Base-by-base conservation (phyloP, 2,329 filamentous ascomycete species). In the Teratosphaeria viscida region DNA sequence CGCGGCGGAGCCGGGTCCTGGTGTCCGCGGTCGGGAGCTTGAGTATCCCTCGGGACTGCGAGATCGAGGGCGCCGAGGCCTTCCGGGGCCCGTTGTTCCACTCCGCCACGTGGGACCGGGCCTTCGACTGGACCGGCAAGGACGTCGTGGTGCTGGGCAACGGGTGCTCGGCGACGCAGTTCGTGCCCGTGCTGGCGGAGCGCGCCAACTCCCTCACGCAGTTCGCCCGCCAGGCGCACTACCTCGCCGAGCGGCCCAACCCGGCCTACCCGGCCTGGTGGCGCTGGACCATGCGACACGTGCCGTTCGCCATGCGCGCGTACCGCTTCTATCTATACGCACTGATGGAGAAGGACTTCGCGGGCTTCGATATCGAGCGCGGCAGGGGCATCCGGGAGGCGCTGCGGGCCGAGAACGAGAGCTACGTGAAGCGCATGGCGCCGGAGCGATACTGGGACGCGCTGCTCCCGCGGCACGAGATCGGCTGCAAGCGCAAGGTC, bases 181-280 rank as follows among this genome's bases (percentile, higher is more conserved):
- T 79, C 49, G 74, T 79, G 1, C 78, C 77, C 2, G 73, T 76
- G 39, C 72, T 79, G 66, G 73, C 73, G 16, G 66, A 68, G 35
- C 69, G 69, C n/a, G 76, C 73, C 10, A 72, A 68, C 23, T 73
- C 71, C 27, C 68, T 79, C 26, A 76, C 74, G 0, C 79, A 82
- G 55, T 81, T 82, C 62, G 74, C 70, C n/a, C 75, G 78, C 8
- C 78, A 81, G 67, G 70, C 79, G 4, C 80, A 82, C 60, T 82
- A 77, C 70, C 70, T 82, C 1, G 70, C 74, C 2, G 75, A 78
- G 55, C 72, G 78, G 11, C 72, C 75, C 0, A 79, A 79, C 56
- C 75, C 73, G 0, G 60, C 68, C 54, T 80, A 79, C 61, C 70
- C 73, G 0, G 19, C 67, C 0, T 57, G 67, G 0, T 78, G 78